Base-by-base conservation (phyloP, 768 basidiomycete genomes). In the Leccinum uliginosum region DNA sequence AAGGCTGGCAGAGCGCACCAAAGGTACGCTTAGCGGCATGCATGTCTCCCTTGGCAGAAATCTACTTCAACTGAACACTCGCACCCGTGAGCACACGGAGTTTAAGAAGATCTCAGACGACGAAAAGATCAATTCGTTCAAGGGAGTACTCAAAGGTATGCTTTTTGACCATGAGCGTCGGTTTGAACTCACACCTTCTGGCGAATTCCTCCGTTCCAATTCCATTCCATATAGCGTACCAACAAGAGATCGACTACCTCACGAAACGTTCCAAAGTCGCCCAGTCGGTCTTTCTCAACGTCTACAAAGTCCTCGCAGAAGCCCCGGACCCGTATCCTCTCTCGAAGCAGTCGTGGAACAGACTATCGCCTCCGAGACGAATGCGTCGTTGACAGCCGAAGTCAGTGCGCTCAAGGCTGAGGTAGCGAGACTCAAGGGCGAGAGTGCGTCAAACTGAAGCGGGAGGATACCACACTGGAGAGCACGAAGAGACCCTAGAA, bases 321-420 rank as follows among this genome's bases (percentile, higher is more conserved):
- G 96, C 92, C 3, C 97, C 96, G 0, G 97, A 99, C 70, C 97
- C 97, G 15, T 97, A 96, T 69, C 97, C 97, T 9, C 78, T 98
- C 7, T 99, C 14, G 96, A 99, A 67, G 92, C 87, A 12, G 95
- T 93, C 11, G 91, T 98, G 29, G 96, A 98, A 66, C 97, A 98
- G 78, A 87, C 95, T 2, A 91, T 95, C 46, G 92, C 91, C 65
- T 86, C 61, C 85, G 27, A 68, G 24, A 52, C 62, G 40, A 69
- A 69, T 23, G 57, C 51, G 17, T 56, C 51, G 14, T 53, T 69
- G 54, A 70, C 57, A 29, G 83, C 89, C 1, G 94, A 98, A 69
- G 88, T 91, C 9, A 75, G 79, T 35, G 80, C 91, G 57, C 76
- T 92, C 24, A 89, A 95, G 67, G 71, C 71, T 1, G 93, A 97